Conservation (phyloP, 2,329 filamentous ascomycete genomes). For the Fusarium piperis region DNA sequence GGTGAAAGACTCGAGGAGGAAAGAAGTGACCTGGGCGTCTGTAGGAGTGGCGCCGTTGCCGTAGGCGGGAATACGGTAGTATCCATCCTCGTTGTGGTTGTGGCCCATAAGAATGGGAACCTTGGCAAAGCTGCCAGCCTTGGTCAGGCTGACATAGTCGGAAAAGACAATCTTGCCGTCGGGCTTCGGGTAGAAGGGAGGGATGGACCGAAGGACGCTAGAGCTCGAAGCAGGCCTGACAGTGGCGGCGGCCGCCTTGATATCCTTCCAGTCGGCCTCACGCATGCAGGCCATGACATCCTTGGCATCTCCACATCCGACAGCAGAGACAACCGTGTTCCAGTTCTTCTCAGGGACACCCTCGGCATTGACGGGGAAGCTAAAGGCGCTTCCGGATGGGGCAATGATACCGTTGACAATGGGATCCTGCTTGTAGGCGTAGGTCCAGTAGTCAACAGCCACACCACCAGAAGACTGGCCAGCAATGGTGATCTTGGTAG, state of each 20-base stretch:
- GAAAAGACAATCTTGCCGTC: constrained; percentile 54
- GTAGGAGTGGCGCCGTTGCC: constrained; percentile 51
- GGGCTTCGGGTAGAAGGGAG: constrained; percentile 54
- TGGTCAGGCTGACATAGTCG: constrained; percentile 50
- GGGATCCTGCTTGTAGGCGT: constrained; percentile 59
- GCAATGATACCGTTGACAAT: constrained; percentile 59
- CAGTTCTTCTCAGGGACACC: constrained; percentile 52
- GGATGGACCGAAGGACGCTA: constrained; percentile 49
- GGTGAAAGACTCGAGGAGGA: constrained; percentile 57
- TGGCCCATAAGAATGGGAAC: constrained; percentile 55
- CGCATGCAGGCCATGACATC: constrained; percentile 52
- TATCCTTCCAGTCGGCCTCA: constrained; percentile 45
- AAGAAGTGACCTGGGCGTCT: constrained; percentile 48
- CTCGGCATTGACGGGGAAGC: constrained; percentile 53
- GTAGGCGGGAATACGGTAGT: constrained; percentile 57
- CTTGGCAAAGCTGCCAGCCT: constrained; percentile 49
- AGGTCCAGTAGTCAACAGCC: constrained; percentile 58
- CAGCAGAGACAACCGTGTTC: constrained; percentile 50
- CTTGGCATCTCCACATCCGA: constrained; percentile 49
- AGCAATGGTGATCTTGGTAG: constrained; percentile 46
- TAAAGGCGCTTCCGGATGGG: constrained; percentile 57
- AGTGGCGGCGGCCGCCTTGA: constrained; percentile 49
- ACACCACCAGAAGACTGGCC: constrained; percentile 49
- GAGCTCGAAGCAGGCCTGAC: constrained; percentile 47
- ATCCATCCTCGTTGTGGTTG: constrained; percentile 58